A percentile compares a stretch with the other conserved stretches of the same genome.
phyloP scores from a whole-genome alignment of 306 rosid species.

The Vigna mungo region DNA sequence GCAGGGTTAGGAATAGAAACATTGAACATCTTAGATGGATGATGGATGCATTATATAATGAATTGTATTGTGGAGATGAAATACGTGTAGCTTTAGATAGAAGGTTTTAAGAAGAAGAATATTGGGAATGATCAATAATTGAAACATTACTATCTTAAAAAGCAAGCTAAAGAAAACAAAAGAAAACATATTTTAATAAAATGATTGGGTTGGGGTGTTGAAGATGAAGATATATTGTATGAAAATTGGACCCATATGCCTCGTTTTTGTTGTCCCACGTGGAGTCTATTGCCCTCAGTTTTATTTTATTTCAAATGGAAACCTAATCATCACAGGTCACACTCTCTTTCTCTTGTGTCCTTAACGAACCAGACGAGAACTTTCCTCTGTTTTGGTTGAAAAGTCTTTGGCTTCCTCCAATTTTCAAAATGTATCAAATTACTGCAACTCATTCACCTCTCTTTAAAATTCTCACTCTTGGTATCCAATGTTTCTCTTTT shows the following conservation, averaged over 20 bases:
- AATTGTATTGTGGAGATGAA: too few species aligned
- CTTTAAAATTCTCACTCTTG: background rate
- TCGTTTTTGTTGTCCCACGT: background rate
- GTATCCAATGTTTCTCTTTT: conserved; percentile 32
- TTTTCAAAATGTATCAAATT: background rate
- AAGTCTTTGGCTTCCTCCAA: background rate
- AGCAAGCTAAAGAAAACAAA: conserved; percentile 5
- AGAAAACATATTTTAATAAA: background rate
- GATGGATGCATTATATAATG: too few species aligned
- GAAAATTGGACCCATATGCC: background rate
- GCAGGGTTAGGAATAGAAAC: too few species aligned
- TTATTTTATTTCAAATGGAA: background rate
- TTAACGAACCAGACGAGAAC: background rate
- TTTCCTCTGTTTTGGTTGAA: background rate
- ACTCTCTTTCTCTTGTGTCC: too few species aligned
- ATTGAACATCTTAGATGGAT: too few species aligned
- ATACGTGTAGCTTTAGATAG: background rate
- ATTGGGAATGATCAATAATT: conserved; percentile 11
- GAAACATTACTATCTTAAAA: conserved; percentile 1
- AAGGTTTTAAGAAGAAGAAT: background rate
- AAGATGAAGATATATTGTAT: conserved; percentile 1
- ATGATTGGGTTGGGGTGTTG: conserved; percentile 21
- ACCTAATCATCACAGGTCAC: background rate
- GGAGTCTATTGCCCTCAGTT: background rate
- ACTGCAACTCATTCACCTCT: background rate